Evolutionary conservation across 176 grass and related monocot species (phyloP).

Genomic region (Pontederia crassipes): DNA sequence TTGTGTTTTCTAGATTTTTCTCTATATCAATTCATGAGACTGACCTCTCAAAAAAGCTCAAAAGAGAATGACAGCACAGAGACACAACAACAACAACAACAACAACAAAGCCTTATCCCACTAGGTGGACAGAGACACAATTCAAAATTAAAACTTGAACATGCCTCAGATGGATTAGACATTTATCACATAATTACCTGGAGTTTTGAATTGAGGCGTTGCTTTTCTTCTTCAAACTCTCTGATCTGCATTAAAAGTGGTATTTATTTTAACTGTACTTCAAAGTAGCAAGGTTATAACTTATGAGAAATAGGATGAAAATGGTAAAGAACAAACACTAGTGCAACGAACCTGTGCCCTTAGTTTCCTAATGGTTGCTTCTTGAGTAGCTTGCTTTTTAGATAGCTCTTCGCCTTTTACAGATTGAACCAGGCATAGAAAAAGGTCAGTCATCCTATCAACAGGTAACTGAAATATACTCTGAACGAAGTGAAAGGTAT

Average conservation of each 20-base stretch:
- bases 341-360: constrained; percentile 71
- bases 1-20: too few species aligned
- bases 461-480: not conserved
- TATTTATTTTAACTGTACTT: not conserved
- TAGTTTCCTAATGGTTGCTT: constrained; percentile 95
- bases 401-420: constrained; percentile 93
- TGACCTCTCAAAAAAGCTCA: too few species aligned
- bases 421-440: constrained; percentile 14
- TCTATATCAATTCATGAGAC: too few species aligned
- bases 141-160: too few species aligned
- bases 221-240: constrained; percentile 96
- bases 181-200: constrained; percentile 45
- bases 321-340: constrained; percentile 9
- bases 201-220: constrained; percentile 85
- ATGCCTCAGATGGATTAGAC: too few species aligned
- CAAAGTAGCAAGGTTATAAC: constrained; percentile 4
- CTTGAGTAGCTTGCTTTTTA: constrained; percentile 97
- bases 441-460: not conserved
- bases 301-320: constrained; percentile 8
- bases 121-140: too few species aligned
- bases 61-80: too few species aligned
- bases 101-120: too few species aligned
- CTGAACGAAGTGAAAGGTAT: not conserved
- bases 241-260: constrained; percentile 72
- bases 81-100: too few species aligned